Conservation (phyloP, 768 basidiomycete species). For the Leccinum fibrillosum region DNA sequence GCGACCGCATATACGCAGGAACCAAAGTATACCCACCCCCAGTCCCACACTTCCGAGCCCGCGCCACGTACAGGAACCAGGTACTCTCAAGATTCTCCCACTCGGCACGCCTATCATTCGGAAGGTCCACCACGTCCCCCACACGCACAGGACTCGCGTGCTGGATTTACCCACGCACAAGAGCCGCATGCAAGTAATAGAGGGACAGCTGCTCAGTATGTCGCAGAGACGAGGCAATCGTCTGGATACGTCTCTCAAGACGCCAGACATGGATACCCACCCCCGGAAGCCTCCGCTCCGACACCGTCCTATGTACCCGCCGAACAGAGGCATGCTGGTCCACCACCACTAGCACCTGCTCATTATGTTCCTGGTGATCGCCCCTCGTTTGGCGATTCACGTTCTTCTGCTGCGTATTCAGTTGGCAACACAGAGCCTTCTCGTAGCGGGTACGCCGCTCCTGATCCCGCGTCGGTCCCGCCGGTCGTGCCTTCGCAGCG, state of each 20-base stretch:
- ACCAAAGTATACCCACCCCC: slow-evolving; percentile 22
- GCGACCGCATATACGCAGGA: slow-evolving; percentile 23
- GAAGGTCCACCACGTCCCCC: slow-evolving; percentile 16
- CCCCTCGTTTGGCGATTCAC: slow-evolving; percentile 22
- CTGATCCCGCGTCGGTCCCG: slow-evolving; percentile 16
- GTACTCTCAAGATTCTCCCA: slow-evolving; percentile 16
- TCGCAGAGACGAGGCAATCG: slow-evolving; percentile 20
- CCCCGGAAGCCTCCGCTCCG: slow-evolving; percentile 14
- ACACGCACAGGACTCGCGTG: slow-evolving; percentile 18
- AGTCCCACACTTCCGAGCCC: slow-evolving; percentile 16
- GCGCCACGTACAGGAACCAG: slow-evolving; percentile 11
- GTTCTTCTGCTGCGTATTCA: slow-evolving; percentile 17
- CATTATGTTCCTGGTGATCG: slow-evolving; percentile 17
- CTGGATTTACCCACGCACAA: slow-evolving; percentile 14
- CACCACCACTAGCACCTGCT: slow-evolving; percentile 5
- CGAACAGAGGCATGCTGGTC: slow-evolving; percentile 20
- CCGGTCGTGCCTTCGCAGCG: slow-evolving; percentile 19
- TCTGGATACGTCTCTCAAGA: slow-evolving; percentile 21
- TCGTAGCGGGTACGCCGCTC: slow-evolving; percentile 10
- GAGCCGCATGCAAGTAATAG: slow-evolving; percentile 17
- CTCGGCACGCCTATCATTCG: slow-evolving; percentile 11
- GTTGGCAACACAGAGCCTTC: slow-evolving; percentile 9
- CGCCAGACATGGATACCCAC: slow-evolving; percentile 18
- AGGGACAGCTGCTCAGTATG: slow-evolving; percentile 3
- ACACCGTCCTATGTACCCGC: slow-evolving; percentile 14